Evolutionary conservation across 2,329 filamentous ascomycete species (phyloP).

Genomic region (Fusarium dimerum): DNA sequence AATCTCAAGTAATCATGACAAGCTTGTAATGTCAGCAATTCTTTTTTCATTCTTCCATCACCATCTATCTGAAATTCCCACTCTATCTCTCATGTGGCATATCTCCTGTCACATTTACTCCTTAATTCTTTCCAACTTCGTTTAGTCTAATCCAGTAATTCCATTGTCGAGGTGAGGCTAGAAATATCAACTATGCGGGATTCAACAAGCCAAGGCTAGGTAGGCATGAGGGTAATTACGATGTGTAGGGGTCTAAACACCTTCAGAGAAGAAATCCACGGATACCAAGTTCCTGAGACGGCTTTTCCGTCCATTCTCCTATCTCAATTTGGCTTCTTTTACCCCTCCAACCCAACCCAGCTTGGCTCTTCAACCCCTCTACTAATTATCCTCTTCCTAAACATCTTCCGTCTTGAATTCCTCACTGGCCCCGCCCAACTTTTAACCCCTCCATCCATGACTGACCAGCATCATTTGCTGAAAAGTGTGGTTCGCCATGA

Average conservation of each 20-base stretch:
- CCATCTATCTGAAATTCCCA: neutral
- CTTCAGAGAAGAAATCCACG: slow-evolving; percentile 9
- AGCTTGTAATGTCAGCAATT: slow-evolving; percentile 1
- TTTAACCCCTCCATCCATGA: neutral
- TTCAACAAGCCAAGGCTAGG: slow-evolving; percentile 8
- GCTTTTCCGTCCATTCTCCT: slow-evolving; percentile 11
- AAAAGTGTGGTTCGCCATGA: slow-evolving; percentile 17
- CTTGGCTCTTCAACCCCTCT: slow-evolving; percentile 14
- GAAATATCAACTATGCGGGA: slow-evolving; percentile 5
- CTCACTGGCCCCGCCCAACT: neutral
- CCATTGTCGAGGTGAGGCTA: slow-evolving; percentile 8
- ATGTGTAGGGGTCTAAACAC: slow-evolving; percentile 16
- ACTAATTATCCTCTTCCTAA: slow-evolving; percentile 12
- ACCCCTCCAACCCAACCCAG: slow-evolving; percentile 14
- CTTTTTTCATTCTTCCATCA: neutral
- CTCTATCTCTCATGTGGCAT: neutral
- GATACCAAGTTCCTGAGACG: slow-evolving; percentile 29
- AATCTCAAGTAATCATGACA: neutral
- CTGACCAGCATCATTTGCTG: neutral
- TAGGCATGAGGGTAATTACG: neutral
- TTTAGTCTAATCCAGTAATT: slow-evolving; percentile 8
- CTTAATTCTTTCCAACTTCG: slow-evolving; percentile 4
- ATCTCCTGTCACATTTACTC: neutral
- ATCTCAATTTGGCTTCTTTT: slow-evolving; percentile 1
- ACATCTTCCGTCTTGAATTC: neutral